A percentile compares a stretch with the other conserved stretches of the same genome.
These are phyloP conservation scores for Penicillium sp. DNA, from an alignment of 2,329 filamentous ascomycete species.

Conservation along the genomic window DNA sequence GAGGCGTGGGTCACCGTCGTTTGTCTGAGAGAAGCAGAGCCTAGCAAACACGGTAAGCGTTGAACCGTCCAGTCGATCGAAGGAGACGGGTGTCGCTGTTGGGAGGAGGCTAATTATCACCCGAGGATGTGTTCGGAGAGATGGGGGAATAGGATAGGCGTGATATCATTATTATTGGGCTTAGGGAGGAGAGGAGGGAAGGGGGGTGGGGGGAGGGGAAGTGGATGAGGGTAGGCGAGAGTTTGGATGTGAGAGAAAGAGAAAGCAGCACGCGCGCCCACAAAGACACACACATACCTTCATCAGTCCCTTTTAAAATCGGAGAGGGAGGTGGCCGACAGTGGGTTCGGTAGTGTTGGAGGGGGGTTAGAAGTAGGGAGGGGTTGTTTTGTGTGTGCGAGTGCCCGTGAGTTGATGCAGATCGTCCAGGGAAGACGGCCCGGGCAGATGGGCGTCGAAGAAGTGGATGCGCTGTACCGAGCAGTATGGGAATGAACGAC, in stretches of 20 bases:
- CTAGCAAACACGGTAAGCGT: constrained; percentile 24
- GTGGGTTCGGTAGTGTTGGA: constrained; percentile 8
- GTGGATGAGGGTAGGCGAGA: not conserved
- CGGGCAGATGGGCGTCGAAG: constrained; percentile 10
- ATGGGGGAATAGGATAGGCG: constrained; percentile 15
- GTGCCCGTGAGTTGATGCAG: constrained; percentile 16
- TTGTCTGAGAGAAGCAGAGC: constrained; percentile 25
- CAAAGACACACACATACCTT: constrained; percentile 22
- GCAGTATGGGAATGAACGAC: not conserved
- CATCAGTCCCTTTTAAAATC: constrained; percentile 33
- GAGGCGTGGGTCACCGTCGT: constrained; percentile 32
- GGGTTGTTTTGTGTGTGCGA: constrained; percentile 23
- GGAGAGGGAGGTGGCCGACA: constrained; percentile 5
- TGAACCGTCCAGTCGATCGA: constrained; percentile 23
- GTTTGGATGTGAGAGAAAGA: not conserved
- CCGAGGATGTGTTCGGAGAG: constrained; percentile 10
- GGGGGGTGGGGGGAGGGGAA: not conserved
- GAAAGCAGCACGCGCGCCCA: constrained; percentile 4
- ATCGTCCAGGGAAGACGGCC: constrained; percentile 16
- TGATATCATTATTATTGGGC: constrained; percentile 33
- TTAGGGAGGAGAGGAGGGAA: not conserved
- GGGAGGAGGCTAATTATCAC: constrained; percentile 8
- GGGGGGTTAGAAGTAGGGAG: constrained; percentile 5
- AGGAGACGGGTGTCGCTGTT: constrained; percentile 23
- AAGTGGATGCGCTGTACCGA: constrained; percentile 1